Base-by-base conservation (phyloP, 164 flowering plant genomes). In the Berberis thunbergii region DNA sequence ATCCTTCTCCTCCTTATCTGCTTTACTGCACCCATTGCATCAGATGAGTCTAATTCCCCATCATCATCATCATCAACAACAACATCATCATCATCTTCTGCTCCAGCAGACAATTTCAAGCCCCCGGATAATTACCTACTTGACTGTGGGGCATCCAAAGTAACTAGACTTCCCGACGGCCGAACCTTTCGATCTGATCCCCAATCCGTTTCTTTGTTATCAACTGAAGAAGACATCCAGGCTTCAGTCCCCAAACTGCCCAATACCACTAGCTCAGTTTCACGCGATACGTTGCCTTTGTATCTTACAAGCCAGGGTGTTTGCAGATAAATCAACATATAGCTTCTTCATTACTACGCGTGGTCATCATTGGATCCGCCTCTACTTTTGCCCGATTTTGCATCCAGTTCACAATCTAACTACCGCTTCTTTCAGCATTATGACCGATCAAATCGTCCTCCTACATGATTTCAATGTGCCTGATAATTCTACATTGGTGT, bases 281-380 rank as follows among this genome's bases (percentile, higher is more conserved):
- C 67, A 46, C 49, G 66, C 7, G 61, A 74, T 6, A n/a, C 75
- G 0, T 41, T 61, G 6, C 79, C 85, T 42, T 61, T 93, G 40
- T 83, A 73, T 61, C 78, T 57, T 0, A 76, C 80, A 0, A n/a
- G 87, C 91, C 2, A 77, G 85, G 67, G 72, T 89, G 38, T 88
- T 89, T 61, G 54, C 75, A 0, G 67, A 57, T 1, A 66, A 69
- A 43, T 79, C 97, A 0, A 73, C 70, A 2, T 90, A 80, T 72
- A 78, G 74, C n/a, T 86, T 89, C 63, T 74, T 54, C 63, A 69
- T 89, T 13, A 64, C 83, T 41, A 69, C 60, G 6, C 76, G 77
- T 0, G 96, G 97, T 5, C 66, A 69, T 11, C 94, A 89, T 60
- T 90, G 81, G 77, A 40, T 93, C 2, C 87, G 96, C 0, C 86